Conservation (phyloP, 805 yeast genomes). For the Clavispora fructus region DNA sequence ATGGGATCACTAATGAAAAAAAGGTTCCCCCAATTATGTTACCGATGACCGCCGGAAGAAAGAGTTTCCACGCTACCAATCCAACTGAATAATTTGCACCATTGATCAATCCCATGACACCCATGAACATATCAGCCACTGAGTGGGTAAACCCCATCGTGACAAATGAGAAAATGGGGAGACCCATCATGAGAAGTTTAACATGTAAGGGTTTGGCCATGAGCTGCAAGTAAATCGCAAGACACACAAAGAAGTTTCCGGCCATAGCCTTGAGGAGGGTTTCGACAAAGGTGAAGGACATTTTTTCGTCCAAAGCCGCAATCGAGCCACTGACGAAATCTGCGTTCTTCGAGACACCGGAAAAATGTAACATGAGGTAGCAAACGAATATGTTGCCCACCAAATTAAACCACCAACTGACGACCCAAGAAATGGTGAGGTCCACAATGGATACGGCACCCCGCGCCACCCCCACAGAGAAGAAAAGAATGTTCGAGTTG, state of each 20-base stretch:
- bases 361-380: slow-evolving; percentile 55
- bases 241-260: slow-evolving; percentile 71
- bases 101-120: slow-evolving; percentile 63
- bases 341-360: slow-evolving; percentile 43
- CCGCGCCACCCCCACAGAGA: slow-evolving; percentile 61
- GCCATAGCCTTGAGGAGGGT: slow-evolving; percentile 67
- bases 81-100: slow-evolving; percentile 62
- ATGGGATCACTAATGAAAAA: slow-evolving; percentile 62
- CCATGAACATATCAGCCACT: slow-evolving; percentile 75
- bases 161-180: slow-evolving; percentile 79
- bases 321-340: slow-evolving; percentile 44
- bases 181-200: slow-evolving; percentile 52
- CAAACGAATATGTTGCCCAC: slow-evolving; percentile 62
- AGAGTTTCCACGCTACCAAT: slow-evolving; percentile 62
- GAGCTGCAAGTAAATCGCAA: slow-evolving; percentile 71
- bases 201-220: slow-evolving; percentile 80
- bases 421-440: slow-evolving; percentile 56
- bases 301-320: slow-evolving; percentile 41
- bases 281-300: slow-evolving; percentile 47
- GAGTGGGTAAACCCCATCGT: slow-evolving; percentile 72
- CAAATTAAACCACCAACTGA: slow-evolving; percentile 64
- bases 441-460: slow-evolving; percentile 68
- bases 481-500: slow-evolving; percentile 69
- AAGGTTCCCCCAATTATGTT: slow-evolving; percentile 74
- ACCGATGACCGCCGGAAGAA: slow-evolving; percentile 69